Conservation (phyloP, 176 grass and related monocot species). For the Bromus sterilis region DNA sequence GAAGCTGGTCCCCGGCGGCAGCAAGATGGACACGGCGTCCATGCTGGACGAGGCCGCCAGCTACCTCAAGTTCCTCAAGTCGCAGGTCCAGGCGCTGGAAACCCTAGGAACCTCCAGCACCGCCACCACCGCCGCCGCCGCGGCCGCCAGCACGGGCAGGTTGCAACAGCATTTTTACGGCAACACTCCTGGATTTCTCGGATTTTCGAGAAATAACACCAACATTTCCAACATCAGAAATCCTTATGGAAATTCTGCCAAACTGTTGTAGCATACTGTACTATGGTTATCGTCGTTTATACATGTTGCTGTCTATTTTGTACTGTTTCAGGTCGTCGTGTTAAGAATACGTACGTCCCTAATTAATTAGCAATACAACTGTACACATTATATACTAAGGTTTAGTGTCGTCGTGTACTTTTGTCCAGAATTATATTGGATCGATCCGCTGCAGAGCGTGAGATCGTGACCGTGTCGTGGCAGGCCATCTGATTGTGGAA, state of each 20-base stretch:
- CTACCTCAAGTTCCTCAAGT: constrained; percentile 96
- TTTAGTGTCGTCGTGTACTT: not conserved
- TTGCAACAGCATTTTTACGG: not conserved
- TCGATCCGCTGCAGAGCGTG: not conserved
- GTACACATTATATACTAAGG: not conserved
- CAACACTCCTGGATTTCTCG: not conserved
- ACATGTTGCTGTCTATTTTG: constrained; percentile 15
- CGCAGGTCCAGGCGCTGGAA: constrained; percentile 81
- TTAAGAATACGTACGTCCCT: not conserved
- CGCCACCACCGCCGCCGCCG: not conserved
- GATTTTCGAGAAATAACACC: constrained; percentile 19
- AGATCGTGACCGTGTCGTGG: not conserved
- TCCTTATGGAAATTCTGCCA: constrained; percentile 18
- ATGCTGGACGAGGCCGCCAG: constrained; percentile 93
- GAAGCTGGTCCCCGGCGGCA: constrained; percentile 69
- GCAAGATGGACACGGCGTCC: constrained; percentile 88
- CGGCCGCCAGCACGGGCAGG: not conserved
- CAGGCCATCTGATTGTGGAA: not conserved
- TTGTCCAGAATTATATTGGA: not conserved
- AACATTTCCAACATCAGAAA: constrained; percentile 25
- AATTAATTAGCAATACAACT: not conserved
- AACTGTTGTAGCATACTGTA: constrained; percentile 21
- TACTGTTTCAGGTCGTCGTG: constrained; percentile 3
- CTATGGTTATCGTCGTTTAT: constrained; percentile 14
- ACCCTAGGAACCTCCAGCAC: constrained; percentile 25